Percentiles rank a stretch among this genome's conserved stretches.
phyloP scores from a whole-genome alignment of 345 rosid genomes.

The Gossypium anomalum region DNA sequence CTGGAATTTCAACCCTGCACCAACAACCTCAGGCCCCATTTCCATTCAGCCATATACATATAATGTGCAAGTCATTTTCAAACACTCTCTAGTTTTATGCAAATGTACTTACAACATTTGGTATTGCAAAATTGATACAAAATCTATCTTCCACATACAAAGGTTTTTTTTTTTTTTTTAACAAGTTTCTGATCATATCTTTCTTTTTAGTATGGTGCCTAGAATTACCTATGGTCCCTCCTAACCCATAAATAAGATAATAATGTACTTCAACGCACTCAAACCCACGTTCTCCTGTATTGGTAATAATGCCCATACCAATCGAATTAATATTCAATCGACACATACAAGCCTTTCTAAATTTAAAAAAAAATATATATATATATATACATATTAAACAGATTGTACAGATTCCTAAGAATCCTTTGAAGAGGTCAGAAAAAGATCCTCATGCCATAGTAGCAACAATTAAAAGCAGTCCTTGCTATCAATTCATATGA shows the following conservation, averaged over 20 bases:
- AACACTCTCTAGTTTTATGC: background rate
- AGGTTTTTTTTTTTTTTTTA: too few relatives aligned
- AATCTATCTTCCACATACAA: slow-evolving; percentile 17
- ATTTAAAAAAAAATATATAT: too few relatives aligned
- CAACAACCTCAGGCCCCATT: slow-evolving; percentile 20
- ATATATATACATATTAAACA: background rate
- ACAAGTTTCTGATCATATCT: rapidly evolving
- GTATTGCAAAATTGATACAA: background rate
- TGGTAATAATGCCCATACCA: rapidly evolving
- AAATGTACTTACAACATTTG: background rate
- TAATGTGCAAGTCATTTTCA: slow-evolving; percentile 17
- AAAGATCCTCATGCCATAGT: slow-evolving; percentile 1
- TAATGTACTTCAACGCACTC: too few relatives aligned
- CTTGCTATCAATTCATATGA: background rate
- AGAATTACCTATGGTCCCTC: rapidly evolving
- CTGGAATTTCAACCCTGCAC: slow-evolving; percentile 5
- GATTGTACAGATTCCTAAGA: slow-evolving; percentile 3
- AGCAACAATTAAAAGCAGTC: background rate
- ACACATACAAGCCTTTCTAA: slow-evolving; percentile 3
- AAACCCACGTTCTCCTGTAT: rapidly evolving
- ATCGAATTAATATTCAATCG: background rate
- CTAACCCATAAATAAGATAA: too few relatives aligned
- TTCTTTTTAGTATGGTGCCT: too few relatives aligned
- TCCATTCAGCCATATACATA: slow-evolving; percentile 14
- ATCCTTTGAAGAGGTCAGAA: background rate